These are phyloP conservation scores for Biscutella laevigata DNA, from an alignment of 441 rosid species.

Conservation along the genomic window DNA sequence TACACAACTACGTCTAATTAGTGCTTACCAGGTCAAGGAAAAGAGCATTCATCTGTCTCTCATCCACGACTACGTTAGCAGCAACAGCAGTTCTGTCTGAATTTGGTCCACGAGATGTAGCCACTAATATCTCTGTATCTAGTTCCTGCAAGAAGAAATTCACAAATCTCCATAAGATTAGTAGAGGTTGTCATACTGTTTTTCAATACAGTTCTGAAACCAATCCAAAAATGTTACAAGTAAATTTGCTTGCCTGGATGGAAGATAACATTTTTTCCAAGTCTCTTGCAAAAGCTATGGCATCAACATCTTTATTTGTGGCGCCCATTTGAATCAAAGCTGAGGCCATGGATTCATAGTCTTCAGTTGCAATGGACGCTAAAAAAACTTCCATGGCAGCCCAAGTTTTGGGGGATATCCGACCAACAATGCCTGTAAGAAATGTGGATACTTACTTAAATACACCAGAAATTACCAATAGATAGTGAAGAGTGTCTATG, in stretches of 20 bases:
- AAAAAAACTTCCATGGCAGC: slow-evolving; percentile 88
- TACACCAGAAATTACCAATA: slow-evolving; percentile 12
- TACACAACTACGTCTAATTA: not conserved
- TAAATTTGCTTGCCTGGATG: slow-evolving; percentile 67
- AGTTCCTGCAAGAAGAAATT: slow-evolving; percentile 51
- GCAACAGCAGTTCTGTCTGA: slow-evolving; percentile 73
- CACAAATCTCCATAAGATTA: slow-evolving; percentile 10
- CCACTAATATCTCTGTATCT: slow-evolving; percentile 79
- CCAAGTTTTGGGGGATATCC: slow-evolving; percentile 95
- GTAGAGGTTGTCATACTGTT: not conserved
- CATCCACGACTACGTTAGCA: slow-evolving; percentile 78
- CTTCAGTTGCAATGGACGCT: slow-evolving; percentile 72
- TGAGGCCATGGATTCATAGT: slow-evolving; percentile 87
- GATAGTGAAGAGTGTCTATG: not conserved
- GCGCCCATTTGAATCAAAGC: slow-evolving; percentile 98
- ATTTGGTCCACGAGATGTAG: slow-evolving; percentile 64
- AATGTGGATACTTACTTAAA: slow-evolving; percentile 10
- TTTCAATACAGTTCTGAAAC: not conserved
- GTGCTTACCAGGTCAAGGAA: slow-evolving; percentile 82
- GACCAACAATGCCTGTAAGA: slow-evolving; percentile 84
- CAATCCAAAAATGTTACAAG: too few species aligned
- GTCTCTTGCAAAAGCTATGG: slow-evolving; percentile 80
- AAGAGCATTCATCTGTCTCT: slow-evolving; percentile 96
- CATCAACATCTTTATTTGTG: slow-evolving; percentile 72
- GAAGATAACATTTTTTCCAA: slow-evolving; percentile 87